These are phyloP conservation scores for Mortierella sp. DNA, from an alignment of 371 early-diverging fungal genomes.

Conservation along the genomic window DNA sequence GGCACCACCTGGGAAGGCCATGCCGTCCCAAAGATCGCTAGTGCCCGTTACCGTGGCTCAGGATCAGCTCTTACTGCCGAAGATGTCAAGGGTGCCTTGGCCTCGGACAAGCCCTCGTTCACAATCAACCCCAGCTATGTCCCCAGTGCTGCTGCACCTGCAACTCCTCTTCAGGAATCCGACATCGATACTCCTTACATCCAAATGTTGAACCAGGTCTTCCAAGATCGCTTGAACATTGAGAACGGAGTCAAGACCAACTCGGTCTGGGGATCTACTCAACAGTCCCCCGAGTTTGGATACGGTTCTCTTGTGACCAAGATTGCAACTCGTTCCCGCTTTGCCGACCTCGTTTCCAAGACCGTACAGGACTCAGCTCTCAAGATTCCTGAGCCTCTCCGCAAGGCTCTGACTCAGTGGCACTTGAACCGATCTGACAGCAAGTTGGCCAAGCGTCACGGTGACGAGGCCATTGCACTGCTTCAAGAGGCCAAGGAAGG, in stretches of 20 bases:
- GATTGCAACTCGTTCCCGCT: conserved; percentile 78
- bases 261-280: conserved; percentile 69
- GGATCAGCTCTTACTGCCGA: conserved; percentile 59
- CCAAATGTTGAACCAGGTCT: conserved; percentile 83
- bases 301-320: conserved; percentile 81
- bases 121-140: conserved; percentile 53
- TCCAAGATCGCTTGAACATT: conserved; percentile 81
- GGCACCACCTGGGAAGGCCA: conserved; percentile 46
- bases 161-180: conserved; percentile 31
- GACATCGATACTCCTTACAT: conserved; percentile 81
- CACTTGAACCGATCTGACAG: conserved; percentile 69
- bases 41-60: conserved; percentile 69
- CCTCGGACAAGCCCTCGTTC: conserved; percentile 55
- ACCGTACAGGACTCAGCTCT: conserved; percentile 66
- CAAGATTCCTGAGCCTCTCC: conserved; percentile 65
- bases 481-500: conserved; percentile 57
- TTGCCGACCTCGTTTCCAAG: conserved; percentile 72
- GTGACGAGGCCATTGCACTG: conserved; percentile 58
- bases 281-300: conserved; percentile 88
- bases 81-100: conserved; percentile 60
- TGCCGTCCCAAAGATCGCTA: conserved; percentile 58
- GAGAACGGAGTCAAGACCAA: conserved; percentile 74
- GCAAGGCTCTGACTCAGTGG: conserved; percentile 76
- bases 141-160: conserved; percentile 28
- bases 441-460: conserved; percentile 65